Evolutionary conservation across 495 filamentous ascomycete species (phyloP), one percentile per base, ranked within the genome.

Genomic region (Filosporella fistucella): DNA sequence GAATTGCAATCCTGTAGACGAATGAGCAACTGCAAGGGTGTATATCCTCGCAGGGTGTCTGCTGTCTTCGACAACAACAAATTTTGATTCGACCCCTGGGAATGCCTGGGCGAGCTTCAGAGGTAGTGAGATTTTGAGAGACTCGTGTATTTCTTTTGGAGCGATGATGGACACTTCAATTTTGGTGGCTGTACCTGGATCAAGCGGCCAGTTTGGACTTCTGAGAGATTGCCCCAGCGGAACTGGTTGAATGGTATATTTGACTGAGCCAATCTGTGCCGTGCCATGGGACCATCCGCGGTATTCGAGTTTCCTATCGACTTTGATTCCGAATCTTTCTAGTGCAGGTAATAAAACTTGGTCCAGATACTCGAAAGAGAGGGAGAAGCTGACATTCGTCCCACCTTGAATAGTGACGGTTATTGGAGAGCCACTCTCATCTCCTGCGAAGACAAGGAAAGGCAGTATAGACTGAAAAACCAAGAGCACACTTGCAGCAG

Each of bases 401-500:
- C 89, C 88, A 14, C 89, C 89, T 2, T 72, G 74, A 14, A 95
- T 81, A 13, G 71, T 76, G 3, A 91, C 58, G 14, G 67, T 67
- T 25, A 81, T 67, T 1, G 69, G 71, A 1, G 67, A 60, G 12
- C 56, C 58, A 23, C 42, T 51, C 4, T 62, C 64, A 34, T 60
- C 67, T 24, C 69, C 70, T 1, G 78, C 72, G 25, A 83, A 80
- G 2, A 94, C 62, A 2, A 93, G 61, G 61, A 83, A 91, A 0
- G 89, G 89, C 32, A 94, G 77, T 3, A 95, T 64, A 2, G 89
- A 84, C 63, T 95, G 89, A 52, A 93, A 78, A 22, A 91, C 78
- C n/a, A 94, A 70, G 44, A 81, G 68, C 0, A 87, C 74, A 34
- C 75, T 80, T 0, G 71, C 67, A 2, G 69, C 72, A 7, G 65